Base-by-base conservation (phyloP, 2,329 filamentous ascomycete genomes). In the Phialemoniopsis sp. region DNA sequence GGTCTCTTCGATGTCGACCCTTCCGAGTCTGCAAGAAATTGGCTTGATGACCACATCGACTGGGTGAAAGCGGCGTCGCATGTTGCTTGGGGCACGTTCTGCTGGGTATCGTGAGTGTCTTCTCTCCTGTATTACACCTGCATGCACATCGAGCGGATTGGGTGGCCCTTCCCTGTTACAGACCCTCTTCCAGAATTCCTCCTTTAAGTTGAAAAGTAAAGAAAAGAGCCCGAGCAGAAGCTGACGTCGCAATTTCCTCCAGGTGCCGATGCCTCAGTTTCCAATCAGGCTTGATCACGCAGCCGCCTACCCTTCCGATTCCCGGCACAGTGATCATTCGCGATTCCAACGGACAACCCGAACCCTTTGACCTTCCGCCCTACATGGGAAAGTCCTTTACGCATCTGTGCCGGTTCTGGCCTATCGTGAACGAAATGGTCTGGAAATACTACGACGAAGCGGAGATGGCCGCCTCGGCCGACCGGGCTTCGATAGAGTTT, bases 401-500 rank as follows among this genome's bases (percentile, higher is more conserved):
- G 9, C 12, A 29, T 12, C 5, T 41, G 13, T 47, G 45, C 29
- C 29, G 21, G 9, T 36, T 47, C 18, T 47, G 40, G 40, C 15
- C 36, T 16, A 40, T 47, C 8, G 16, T 32, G 7, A 15, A 39
- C 17, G 32, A 40, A 13, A 41, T 43, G 12, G 34, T 33, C 13
- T 33, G 16, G 38, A 37, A 18, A 39, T 41, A 40, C 29, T 32
- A 40, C 38, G 16, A 26, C 29, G 40, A 42, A 16, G 41, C 40
- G 3, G 46, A 41, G 19, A 29, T 41, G 13, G 34, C 36, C 13
- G 29, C 36, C 3, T 18, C 36, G 5, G 29, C 29, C 13, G 32
- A 35, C 13, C 39, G 36, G 15, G 39, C 42, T 3, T 37, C 44
- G 4, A 28, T 50, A 10, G 43, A 43, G 8, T 48, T 48, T 36